phyloP scores from a whole-genome alignment of 2,329 filamentous ascomycete genomes.

The Macrophomina phaseolina region DNA sequence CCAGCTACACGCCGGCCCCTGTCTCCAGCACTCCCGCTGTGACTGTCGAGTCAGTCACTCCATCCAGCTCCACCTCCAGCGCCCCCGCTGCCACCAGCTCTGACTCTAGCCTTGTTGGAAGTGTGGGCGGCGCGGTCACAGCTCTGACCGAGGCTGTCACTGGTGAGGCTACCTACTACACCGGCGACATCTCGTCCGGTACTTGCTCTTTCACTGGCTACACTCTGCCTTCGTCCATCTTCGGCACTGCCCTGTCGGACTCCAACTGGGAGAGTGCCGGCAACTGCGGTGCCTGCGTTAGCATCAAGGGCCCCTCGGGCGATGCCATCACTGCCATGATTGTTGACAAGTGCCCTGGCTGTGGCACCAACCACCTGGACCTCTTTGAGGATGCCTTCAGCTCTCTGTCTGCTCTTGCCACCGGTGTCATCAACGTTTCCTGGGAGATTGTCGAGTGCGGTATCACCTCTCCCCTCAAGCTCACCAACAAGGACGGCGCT shows the following conservation, averaged over 20 bases:
- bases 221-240: constrained; percentile 63
- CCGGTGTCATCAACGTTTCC: constrained; percentile 56
- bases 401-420: constrained; percentile 50
- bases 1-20: not conserved
- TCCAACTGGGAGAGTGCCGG: constrained; percentile 62
- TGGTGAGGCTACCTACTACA: constrained; percentile 46
- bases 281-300: constrained; percentile 67
- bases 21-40: not conserved
- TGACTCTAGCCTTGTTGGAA: not conserved
- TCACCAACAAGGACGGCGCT: constrained; percentile 61
- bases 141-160: constrained; percentile 20
- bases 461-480: constrained; percentile 55
- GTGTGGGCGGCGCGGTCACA: not conserved
- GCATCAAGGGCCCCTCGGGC: constrained; percentile 63
- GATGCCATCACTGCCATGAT: constrained; percentile 69
- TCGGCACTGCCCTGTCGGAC: constrained; percentile 66
- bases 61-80: constrained; percentile 7
- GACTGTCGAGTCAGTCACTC: not conserved
- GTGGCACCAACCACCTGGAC: constrained; percentile 60
- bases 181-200: constrained; percentile 58
- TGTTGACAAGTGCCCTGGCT: constrained; percentile 64
- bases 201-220: constrained; percentile 69
- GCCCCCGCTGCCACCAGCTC: constrained; percentile 15
- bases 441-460: constrained; percentile 60
- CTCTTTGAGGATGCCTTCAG: constrained; percentile 60